Evolutionary conservation across 805 yeast species (phyloP).

Genomic region (Suhomyces sp.): DNA sequence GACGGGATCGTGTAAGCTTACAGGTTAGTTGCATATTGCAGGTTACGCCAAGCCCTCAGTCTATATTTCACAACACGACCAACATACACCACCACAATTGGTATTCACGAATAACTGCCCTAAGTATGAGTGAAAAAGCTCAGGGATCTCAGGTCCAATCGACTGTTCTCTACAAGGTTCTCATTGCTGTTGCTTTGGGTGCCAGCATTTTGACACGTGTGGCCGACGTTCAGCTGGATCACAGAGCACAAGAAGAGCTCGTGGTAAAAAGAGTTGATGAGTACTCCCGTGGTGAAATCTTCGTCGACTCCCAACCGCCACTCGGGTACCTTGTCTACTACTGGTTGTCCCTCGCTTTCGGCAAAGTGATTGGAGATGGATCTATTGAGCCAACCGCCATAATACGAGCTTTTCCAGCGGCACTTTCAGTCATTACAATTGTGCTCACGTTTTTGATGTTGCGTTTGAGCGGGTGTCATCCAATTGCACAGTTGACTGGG

Average conservation of each 20-base stretch:
- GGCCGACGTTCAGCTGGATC: constrained; percentile 11
- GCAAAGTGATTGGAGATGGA: background rate
- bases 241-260: constrained; percentile 50
- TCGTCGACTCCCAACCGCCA: constrained; percentile 74
- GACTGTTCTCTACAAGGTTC: background rate
- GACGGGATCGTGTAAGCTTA: background rate
- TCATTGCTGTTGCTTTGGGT: constrained; percentile 22
- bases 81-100: background rate
- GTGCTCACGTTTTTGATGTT: constrained; percentile 54
- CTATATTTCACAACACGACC: background rate
- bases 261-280: constrained; percentile 38
- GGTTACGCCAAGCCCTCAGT: background rate
- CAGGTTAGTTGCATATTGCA: background rate
- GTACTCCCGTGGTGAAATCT: constrained; percentile 57
- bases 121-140: background rate
- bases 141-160: background rate
- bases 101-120: background rate
- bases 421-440: constrained; percentile 52
- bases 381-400: constrained; percentile 22
- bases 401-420: constrained; percentile 56
- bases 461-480: constrained; percentile 53
- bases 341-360: constrained; percentile 48
- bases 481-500: constrained; percentile 49
- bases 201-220: background rate
- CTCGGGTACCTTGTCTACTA: constrained; percentile 59